A percentile compares a stretch with the other conserved stretches of the same genome.
Conservation (phyloP, 345 rosid genomes). For the Syzygium aromaticum region DNA sequence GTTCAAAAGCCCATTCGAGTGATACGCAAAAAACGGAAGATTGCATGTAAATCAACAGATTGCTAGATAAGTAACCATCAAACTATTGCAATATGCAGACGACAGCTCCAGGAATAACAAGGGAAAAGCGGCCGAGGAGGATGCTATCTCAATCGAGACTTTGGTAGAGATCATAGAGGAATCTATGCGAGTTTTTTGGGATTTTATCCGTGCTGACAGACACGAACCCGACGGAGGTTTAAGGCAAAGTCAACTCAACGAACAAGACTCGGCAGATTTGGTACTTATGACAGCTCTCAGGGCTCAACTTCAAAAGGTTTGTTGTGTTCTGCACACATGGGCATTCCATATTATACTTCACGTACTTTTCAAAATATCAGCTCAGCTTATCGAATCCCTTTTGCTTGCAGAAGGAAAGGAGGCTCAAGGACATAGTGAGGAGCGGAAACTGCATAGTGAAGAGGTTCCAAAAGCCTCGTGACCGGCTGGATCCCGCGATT, state of each 20-base stretch:
- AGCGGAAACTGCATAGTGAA: conserved; percentile 50
- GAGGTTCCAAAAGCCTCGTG: conserved; percentile 48
- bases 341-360: not conserved
- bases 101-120: conserved; percentile 37
- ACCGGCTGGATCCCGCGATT: conserved; percentile 22
- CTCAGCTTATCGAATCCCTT: not conserved
- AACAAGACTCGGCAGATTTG: conserved; percentile 34
- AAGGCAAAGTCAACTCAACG: conserved; percentile 29
- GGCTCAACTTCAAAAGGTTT: conserved; percentile 59
- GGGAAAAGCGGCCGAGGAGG: conserved; percentile 30
- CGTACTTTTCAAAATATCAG: not conserved
- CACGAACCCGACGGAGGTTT: conserved; percentile 18
- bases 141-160: conserved; percentile 25
- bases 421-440: conserved; percentile 59
- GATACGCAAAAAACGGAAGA: not conserved
- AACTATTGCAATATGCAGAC: conserved; percentile 19
- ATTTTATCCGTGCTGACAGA: conserved; percentile 50
- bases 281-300: conserved; percentile 37
- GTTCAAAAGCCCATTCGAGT: not conserved
- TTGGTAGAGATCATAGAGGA: conserved; percentile 33
- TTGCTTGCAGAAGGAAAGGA: conserved; percentile 53
- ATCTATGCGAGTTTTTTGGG: conserved; percentile 50
- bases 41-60: not conserved
- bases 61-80: not conserved
- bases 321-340: not conserved